Conservation (phyloP, 331 rosid genomes). For the Cydonia oblonga region DNA sequence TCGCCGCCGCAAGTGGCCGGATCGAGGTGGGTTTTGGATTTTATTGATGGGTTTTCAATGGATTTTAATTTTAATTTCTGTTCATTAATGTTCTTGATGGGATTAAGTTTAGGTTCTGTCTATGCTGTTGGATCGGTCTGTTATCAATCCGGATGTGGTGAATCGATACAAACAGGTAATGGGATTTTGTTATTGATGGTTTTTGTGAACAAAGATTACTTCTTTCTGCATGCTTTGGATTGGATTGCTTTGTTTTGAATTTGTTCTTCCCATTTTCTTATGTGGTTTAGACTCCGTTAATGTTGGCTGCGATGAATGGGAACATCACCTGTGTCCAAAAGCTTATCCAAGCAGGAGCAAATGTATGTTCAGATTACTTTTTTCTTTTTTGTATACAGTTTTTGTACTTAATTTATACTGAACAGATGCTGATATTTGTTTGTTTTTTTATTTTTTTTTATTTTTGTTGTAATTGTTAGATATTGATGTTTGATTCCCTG, state of each 20-base stretch:
- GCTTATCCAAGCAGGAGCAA: constrained; percentile 79
- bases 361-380: constrained; percentile 33
- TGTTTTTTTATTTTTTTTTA: background rate
- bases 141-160: constrained; percentile 40
- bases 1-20: constrained; percentile 68
- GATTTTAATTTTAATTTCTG: constrained; percentile 4
- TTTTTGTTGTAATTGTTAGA: constrained; percentile 26
- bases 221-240: background rate
- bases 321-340: constrained; percentile 46
- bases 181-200: background rate
- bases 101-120: constrained; percentile 48
- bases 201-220: background rate
- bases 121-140: constrained; percentile 46
- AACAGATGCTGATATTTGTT: background rate
- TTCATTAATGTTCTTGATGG: constrained; percentile 5
- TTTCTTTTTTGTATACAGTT: background rate
- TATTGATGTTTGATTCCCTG: constrained; percentile 72
- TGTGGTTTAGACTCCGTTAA: constrained; percentile 56
- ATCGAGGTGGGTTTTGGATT: constrained; percentile 48
- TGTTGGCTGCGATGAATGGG: constrained; percentile 88
- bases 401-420: background rate
- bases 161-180: constrained; percentile 73
- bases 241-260: background rate
- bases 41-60: background rate
- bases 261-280: background rate